A percentile compares a stretch with the other conserved stretches of the same genome.
Conservation (phyloP, 768 basidiomycete species). For the Suillus luteus region DNA sequence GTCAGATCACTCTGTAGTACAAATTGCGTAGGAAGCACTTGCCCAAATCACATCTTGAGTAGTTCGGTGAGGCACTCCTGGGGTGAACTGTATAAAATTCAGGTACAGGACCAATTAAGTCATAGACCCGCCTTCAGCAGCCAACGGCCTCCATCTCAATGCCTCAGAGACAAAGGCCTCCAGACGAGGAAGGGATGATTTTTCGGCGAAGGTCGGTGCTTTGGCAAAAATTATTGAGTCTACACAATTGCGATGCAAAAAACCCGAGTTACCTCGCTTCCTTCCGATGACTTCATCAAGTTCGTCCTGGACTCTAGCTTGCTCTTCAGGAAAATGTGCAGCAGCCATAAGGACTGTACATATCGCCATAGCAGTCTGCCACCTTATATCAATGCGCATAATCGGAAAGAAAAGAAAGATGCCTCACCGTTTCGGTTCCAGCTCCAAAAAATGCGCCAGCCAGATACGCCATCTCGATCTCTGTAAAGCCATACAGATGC, state of each 20-base stretch:
- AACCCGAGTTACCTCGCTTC: slow-evolving; percentile 20
- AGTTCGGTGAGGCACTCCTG: not conserved
- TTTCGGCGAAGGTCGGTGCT: not conserved
- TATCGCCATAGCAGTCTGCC: slow-evolving; percentile 49
- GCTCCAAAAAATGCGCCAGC: not conserved
- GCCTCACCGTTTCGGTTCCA: not conserved
- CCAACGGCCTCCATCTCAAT: not conserved
- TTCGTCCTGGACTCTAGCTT: slow-evolving; percentile 49
- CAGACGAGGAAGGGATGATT: not conserved
- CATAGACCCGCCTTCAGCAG: not conserved
- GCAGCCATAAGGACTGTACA: slow-evolving; percentile 52
- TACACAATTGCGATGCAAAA: not conserved
- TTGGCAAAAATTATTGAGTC: not conserved
- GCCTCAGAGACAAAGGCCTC: not conserved
- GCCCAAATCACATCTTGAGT: not conserved
- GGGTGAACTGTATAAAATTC: not conserved
- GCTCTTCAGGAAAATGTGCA: slow-evolving; percentile 51
- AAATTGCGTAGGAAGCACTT: not conserved
- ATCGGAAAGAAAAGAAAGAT: not conserved
- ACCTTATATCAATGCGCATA: not conserved
- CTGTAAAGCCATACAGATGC: not conserved
- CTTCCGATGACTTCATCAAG: slow-evolving; percentile 50
- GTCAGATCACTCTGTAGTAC: not conserved
- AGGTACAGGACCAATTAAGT: not conserved
- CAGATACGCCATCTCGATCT: not conserved